Percentiles rank a stretch among this genome's conserved stretches.
phyloP scores from a whole-genome alignment of 2,329 filamentous ascomycete genomes.

The Fusarium hostae region DNA sequence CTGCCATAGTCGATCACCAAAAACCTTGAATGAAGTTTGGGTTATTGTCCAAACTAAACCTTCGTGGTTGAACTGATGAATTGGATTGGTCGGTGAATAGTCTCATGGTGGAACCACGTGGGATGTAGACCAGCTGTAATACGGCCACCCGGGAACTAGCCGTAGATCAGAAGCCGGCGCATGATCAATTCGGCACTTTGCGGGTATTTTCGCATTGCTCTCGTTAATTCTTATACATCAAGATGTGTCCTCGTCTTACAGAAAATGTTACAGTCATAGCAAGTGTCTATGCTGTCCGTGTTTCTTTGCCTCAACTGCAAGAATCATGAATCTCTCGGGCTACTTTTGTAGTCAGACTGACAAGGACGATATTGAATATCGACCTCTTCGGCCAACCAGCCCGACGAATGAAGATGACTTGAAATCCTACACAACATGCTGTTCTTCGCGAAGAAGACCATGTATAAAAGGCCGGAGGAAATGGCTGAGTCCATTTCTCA shows the following conservation, averaged over 20 bases:
- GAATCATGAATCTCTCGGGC: constrained; percentile 11
- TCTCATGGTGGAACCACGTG: constrained; percentile 37
- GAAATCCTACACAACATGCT: not conserved
- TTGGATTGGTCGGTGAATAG: constrained; percentile 29
- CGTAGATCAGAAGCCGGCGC: constrained; percentile 6
- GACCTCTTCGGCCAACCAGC: constrained; percentile 9
- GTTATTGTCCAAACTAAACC: not conserved
- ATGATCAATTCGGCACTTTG: constrained; percentile 31
- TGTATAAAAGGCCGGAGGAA: not conserved
- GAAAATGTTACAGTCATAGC: not conserved
- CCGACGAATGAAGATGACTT: not conserved
- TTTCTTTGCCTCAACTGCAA: not conserved
- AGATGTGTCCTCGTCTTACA: not conserved
- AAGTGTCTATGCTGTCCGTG: not conserved
- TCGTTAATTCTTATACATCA: constrained; percentile 1
- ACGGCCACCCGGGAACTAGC: constrained; percentile 21
- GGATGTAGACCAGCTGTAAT: constrained; percentile 29
- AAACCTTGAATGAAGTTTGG: not conserved
- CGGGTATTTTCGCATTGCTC: constrained; percentile 1
- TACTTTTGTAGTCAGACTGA: constrained; percentile 22
- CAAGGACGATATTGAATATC: constrained; percentile 28
- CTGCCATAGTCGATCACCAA: not conserved
- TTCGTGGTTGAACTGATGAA: constrained; percentile 30
- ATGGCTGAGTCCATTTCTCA: constrained; percentile 5
- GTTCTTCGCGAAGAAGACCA: not conserved